These are phyloP conservation scores for Nakazawaea wyomingensis DNA, from an alignment of 805 yeast genomes.

Conservation along the genomic window DNA sequence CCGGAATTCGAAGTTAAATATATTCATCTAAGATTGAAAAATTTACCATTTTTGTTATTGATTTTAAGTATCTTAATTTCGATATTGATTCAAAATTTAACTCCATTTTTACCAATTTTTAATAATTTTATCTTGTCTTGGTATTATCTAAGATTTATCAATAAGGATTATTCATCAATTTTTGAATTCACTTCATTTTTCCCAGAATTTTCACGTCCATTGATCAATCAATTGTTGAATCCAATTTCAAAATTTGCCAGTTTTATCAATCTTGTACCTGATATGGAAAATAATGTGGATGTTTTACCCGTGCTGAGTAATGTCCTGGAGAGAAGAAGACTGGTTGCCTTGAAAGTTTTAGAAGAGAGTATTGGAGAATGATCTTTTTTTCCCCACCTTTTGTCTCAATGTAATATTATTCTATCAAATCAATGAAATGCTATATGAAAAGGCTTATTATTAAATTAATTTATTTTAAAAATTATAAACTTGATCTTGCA, in stretches of 20 bases:
- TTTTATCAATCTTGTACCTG: neutral
- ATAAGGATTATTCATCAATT: conserved; percentile 82
- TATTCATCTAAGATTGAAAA: conserved; percentile 52
- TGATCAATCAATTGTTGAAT: conserved; percentile 47
- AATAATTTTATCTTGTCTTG: conserved; percentile 65
- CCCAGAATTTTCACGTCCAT: conserved; percentile 56
- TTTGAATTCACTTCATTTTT: conserved; percentile 80
- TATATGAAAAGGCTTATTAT: no score
- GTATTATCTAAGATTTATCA: conserved; percentile 75
- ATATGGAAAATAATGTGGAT: neutral
- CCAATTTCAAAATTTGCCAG: conserved; percentile 24
- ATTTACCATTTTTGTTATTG: conserved; percentile 48
- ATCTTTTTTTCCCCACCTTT: no score
- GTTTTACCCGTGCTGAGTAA: conserved; percentile 27
- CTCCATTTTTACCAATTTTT: conserved; percentile 52
- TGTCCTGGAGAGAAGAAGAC: conserved; percentile 73
- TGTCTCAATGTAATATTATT: no score
- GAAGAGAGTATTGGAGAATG: conserved; percentile 48
- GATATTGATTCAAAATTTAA: conserved; percentile 26
- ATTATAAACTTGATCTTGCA: no score
- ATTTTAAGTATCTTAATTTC: conserved; percentile 25
- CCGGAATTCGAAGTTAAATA: conserved; percentile 52
- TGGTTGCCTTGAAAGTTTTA: conserved; percentile 67
- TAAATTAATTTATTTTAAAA: no score
- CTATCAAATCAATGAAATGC: no score